Conservation (phyloP, 2,329 filamentous ascomycete species). For the Phialophora verrucosa region DNA sequence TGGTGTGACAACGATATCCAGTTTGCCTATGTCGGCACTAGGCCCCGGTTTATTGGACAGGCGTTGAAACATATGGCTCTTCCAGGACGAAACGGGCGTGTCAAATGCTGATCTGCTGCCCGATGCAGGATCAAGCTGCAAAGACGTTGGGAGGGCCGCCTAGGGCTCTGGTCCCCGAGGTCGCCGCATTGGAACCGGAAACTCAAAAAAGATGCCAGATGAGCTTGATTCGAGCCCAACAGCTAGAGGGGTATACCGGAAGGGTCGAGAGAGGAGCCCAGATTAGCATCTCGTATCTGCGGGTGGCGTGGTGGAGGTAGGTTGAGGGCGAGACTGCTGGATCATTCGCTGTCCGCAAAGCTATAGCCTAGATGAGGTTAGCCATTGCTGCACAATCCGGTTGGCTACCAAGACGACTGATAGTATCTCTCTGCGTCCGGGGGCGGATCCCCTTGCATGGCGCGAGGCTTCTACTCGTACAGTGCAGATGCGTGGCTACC, state of each 20-base stretch:
- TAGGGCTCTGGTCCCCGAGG: constrained; percentile 12
- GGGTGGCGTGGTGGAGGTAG: constrained; percentile 6
- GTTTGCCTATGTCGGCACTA: background rate
- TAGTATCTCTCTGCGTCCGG: background rate
- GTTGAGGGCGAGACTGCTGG: background rate
- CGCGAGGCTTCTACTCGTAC: background rate
- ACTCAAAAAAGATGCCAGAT: background rate
- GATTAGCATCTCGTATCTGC: constrained; percentile 14
- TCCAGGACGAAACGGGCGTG: background rate
- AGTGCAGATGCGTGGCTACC: background rate
- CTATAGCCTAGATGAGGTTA: constrained; percentile 26
- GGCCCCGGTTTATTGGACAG: constrained; percentile 12
- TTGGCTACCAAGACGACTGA: constrained; percentile 17
- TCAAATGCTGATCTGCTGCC: constrained; percentile 9
- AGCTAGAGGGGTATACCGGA: constrained; percentile 1
- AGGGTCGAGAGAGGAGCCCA: background rate
- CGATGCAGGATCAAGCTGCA: constrained; percentile 7
- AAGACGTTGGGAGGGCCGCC: constrained; percentile 5
- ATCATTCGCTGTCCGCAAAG: constrained; percentile 11
- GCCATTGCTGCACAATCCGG: constrained; percentile 24
- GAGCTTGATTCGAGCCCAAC: constrained; percentile 1
- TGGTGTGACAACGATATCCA: constrained; percentile 3
- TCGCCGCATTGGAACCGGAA: constrained; percentile 11
- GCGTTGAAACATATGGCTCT: constrained; percentile 17
- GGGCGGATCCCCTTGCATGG: background rate